A percentile compares a stretch with the other conserved stretches of the same genome.
phyloP scores from a whole-genome alignment of 1,284 basidiomycete species.

The Vanrija sp. region DNA sequence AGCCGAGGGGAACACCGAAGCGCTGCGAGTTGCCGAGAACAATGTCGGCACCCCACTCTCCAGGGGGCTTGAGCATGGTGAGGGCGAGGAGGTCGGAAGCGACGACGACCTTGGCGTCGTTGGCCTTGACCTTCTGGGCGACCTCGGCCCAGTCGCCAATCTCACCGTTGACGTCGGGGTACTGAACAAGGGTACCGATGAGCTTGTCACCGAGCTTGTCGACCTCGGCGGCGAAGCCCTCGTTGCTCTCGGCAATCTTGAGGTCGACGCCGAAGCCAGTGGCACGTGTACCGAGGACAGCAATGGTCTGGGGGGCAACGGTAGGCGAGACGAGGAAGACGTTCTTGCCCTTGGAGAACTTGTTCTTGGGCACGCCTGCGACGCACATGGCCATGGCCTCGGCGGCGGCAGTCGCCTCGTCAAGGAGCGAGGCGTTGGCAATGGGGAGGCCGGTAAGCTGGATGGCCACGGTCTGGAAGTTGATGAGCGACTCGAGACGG shows the following conservation, averaged over 20 bases:
- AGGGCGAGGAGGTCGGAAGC: constrained; percentile 90
- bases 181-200: constrained; percentile 85
- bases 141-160: constrained; percentile 72
- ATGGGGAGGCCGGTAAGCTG: constrained; percentile 93
- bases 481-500: constrained; percentile 91
- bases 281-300: constrained; percentile 80
- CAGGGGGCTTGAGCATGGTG: constrained; percentile 90
- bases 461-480: constrained; percentile 95
- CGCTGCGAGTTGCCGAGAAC: constrained; percentile 91
- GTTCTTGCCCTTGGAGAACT: constrained; percentile 65
- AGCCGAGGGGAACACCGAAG: constrained; percentile 84
- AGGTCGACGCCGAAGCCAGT: constrained; percentile 85
- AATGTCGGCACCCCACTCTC: constrained; percentile 98
- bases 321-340: constrained; percentile 78
- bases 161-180: constrained; percentile 84
- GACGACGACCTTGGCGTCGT: constrained; percentile 74
- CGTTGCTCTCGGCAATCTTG: constrained; percentile 54
- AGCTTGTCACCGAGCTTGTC: constrained; percentile 57
- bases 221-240: constrained; percentile 55
- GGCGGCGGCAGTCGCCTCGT: constrained; percentile 88
- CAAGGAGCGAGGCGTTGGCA: constrained; percentile 86
- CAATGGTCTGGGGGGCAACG: constrained; percentile 79
- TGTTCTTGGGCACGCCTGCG: constrained; percentile 43
- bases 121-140: constrained; percentile 66
- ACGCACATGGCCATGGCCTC: constrained; percentile 60